phyloP scores from a whole-genome alignment of 2,329 filamentous ascomycete species.

The Penicillium glabrum region DNA sequence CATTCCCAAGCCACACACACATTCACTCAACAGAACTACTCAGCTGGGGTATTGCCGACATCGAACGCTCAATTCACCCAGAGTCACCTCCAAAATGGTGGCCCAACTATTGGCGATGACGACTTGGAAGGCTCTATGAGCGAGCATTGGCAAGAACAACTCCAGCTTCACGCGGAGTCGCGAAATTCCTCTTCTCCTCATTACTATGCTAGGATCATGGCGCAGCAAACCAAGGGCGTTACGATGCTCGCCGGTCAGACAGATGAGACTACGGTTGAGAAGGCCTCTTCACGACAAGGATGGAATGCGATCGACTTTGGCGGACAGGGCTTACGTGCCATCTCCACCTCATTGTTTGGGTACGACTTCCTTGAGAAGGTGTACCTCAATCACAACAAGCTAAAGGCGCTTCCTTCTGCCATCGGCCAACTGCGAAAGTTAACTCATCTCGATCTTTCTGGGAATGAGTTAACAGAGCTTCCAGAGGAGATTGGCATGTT shows the following conservation, averaged over 20 bases:
- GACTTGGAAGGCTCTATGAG: constrained; percentile 59
- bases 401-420: constrained; percentile 73
- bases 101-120: constrained; percentile 55
- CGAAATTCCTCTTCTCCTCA: constrained; percentile 67
- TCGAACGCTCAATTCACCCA: constrained; percentile 59
- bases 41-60: constrained; percentile 46
- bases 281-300: constrained; percentile 63
- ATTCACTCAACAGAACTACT: constrained; percentile 51
- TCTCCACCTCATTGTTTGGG: constrained; percentile 76
- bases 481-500: constrained; percentile 96
- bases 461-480: constrained; percentile 78
- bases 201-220: constrained; percentile 62
- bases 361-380: constrained; percentile 90
- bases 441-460: constrained; percentile 80
- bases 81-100: constrained; percentile 61
- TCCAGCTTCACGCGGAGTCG: constrained; percentile 75
- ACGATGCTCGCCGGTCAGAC: constrained; percentile 49
- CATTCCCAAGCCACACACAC: constrained; percentile 45
- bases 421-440: constrained; percentile 83
- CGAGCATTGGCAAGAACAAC: constrained; percentile 84
- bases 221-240: constrained; percentile 48
- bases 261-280: constrained; percentile 53
- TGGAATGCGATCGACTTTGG: constrained; percentile 95
- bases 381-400: constrained; percentile 90
- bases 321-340: constrained; percentile 86